phyloP scores from a whole-genome alignment of 768 basidiomycete genomes.

The Royoungia palumana region DNA sequence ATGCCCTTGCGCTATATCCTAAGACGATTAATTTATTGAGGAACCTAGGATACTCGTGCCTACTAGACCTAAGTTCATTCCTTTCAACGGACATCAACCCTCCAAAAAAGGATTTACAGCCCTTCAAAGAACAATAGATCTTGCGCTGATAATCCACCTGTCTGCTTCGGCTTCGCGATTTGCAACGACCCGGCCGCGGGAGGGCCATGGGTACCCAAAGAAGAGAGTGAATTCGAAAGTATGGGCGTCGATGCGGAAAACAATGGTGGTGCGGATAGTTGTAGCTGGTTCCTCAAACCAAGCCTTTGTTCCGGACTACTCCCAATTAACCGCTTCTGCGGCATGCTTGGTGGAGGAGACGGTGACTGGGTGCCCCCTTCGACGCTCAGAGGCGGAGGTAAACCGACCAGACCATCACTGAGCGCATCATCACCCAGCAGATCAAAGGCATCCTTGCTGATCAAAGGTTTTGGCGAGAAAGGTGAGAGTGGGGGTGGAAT shows the following conservation, averaged over 20 bases:
- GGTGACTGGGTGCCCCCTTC: background rate
- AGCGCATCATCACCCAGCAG: constrained; percentile 16
- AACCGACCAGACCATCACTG: background rate
- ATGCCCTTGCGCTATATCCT: background rate
- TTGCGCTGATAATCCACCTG: constrained; percentile 72
- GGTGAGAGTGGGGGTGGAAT: constrained; percentile 25
- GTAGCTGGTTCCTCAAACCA: constrained; percentile 6
- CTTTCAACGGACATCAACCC: no score
- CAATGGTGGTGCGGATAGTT: constrained; percentile 18
- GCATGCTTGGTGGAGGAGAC: background rate
- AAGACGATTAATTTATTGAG: background rate
- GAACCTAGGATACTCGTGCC: background rate
- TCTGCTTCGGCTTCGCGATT: constrained; percentile 22
- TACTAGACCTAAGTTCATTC: background rate
- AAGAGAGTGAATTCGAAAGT: constrained; percentile 16
- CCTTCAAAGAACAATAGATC: constrained; percentile 89
- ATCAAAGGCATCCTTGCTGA: constrained; percentile 10
- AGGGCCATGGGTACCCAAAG: constrained; percentile 6
- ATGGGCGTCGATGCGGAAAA: constrained; percentile 16
- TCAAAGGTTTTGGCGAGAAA: background rate
- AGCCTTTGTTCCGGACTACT: constrained; percentile 1
- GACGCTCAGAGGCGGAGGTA: background rate
- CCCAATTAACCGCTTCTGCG: constrained; percentile 1
- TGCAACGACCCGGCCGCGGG: constrained; percentile 9
- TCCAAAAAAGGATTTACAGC: constrained; percentile 33